Evolutionary conservation across 1,284 basidiomycete genomes (phyloP).

Genomic region (Rhodotorula sp.): DNA sequence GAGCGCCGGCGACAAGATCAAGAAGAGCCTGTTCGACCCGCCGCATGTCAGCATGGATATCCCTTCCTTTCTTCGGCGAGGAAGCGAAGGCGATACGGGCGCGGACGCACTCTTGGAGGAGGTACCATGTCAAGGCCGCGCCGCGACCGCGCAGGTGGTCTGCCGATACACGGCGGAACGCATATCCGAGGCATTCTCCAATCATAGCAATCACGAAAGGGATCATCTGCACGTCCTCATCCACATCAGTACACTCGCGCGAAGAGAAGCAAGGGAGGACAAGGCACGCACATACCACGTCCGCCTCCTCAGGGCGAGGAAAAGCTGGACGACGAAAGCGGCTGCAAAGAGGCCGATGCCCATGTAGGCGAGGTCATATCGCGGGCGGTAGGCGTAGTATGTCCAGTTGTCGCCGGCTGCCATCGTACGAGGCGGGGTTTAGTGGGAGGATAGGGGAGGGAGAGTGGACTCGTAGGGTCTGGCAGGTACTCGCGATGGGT

Average conservation of each 20-base stretch:
- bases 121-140: slow-evolving; percentile 25
- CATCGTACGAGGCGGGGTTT: neutral
- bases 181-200: slow-evolving; percentile 29
- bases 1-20: slow-evolving; percentile 31
- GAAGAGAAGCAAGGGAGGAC: neutral
- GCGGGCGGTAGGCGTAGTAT: slow-evolving; percentile 21
- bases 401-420: neutral
- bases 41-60: neutral
- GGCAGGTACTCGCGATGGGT: too few species aligned
- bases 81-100: neutral
- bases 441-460: neutral
- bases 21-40: slow-evolving; percentile 12
- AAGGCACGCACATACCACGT: slow-evolving; percentile 23
- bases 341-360: slow-evolving; percentile 20
- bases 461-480: neutral
- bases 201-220: slow-evolving; percentile 30
- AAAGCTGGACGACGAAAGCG: slow-evolving; percentile 17
- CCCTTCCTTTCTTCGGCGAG: neutral
- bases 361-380: slow-evolving; percentile 4
- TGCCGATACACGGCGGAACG: slow-evolving; percentile 26
- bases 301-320: slow-evolving; percentile 3
- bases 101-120: slow-evolving; percentile 18
- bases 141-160: slow-evolving; percentile 24
- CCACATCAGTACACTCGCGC: too few species aligned
- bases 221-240: slow-evolving; percentile 16